Conservation (phyloP, 2,329 filamentous ascomycete species). For the Xylariaceae sp. region DNA sequence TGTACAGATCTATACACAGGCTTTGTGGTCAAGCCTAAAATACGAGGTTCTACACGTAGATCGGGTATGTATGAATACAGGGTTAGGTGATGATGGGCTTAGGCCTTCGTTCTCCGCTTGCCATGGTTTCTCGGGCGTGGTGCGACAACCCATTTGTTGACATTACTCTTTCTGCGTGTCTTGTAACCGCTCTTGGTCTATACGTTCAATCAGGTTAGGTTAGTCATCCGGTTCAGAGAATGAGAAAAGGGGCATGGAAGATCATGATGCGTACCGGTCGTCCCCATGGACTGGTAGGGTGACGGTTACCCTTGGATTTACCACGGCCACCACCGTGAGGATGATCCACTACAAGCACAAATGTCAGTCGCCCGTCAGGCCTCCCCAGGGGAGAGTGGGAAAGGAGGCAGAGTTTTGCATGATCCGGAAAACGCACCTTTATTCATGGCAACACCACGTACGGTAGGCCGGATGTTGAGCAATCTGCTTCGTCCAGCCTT, state of each 20-base stretch:
- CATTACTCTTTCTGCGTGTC: slow-evolving; percentile 80
- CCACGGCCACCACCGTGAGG: slow-evolving; percentile 98
- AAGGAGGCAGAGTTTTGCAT: slow-evolving; percentile 1
- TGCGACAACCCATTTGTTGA: slow-evolving; percentile 87
- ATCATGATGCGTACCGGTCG: slow-evolving; percentile 81
- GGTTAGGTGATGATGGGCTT: slow-evolving; percentile 13
- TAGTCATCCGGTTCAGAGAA: slow-evolving; percentile 21
- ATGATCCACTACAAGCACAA: slow-evolving; percentile 64
- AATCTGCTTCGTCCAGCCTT: slow-evolving; percentile 92
- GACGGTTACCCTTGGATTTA: slow-evolving; percentile 97
- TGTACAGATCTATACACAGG: slow-evolving; percentile 28
- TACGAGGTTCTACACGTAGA: slow-evolving; percentile 28
- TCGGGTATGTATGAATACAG: slow-evolving; percentile 18
- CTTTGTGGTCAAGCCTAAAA: slow-evolving; percentile 18
- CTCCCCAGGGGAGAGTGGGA: background rate
- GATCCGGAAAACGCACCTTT: slow-evolving; percentile 54
- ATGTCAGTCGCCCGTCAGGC: slow-evolving; percentile 11
- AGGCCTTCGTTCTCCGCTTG: slow-evolving; percentile 66
- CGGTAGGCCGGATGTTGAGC: slow-evolving; percentile 90
- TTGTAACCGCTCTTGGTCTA: slow-evolving; percentile 84
- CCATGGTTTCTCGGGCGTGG: slow-evolving; percentile 84
- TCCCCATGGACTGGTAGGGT: slow-evolving; percentile 96
- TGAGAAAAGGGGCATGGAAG: too few relatives aligned
- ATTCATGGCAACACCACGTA: slow-evolving; percentile 98
- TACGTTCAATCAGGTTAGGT: too few relatives aligned